Evolutionary conservation across 2,329 filamentous ascomycete genomes (phyloP).

Genomic region (Clonostachys byssicola): DNA sequence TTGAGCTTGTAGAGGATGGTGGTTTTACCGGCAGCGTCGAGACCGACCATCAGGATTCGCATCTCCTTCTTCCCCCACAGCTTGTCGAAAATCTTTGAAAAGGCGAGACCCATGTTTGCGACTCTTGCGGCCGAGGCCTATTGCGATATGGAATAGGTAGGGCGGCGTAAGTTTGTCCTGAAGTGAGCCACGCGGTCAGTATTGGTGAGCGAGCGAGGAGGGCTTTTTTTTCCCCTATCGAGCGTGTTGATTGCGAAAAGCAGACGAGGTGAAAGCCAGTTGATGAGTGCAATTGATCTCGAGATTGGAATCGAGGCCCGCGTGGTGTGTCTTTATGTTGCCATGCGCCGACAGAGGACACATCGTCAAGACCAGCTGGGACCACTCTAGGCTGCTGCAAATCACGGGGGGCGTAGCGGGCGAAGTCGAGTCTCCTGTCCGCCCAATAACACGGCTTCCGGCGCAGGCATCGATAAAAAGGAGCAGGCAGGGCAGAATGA

Average conservation of each 20-base stretch:
- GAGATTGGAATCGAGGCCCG: no score
- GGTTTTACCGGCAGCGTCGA: conserved; percentile 99
- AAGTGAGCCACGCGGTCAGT: conserved; percentile 17
- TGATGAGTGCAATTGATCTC: background rate
- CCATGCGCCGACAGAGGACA: conserved; percentile 3
- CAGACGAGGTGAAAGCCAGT: no score
- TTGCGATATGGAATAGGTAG: conserved; percentile 2
- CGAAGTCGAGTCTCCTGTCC: background rate
- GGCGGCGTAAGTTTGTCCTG: conserved; percentile 5
- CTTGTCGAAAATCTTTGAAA: conserved; percentile 94
- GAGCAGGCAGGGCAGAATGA: background rate
- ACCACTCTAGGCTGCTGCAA: conserved; percentile 3
- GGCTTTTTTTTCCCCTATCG: conserved; percentile 9
- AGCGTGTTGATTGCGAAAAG: background rate
- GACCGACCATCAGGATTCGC: conserved; percentile 99
- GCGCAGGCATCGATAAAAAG: background rate
- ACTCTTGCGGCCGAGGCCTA: conserved; percentile 27
- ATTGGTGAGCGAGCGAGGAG: conserved; percentile 8
- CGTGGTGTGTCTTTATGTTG: no score
- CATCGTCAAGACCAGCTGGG: conserved; percentile 1
- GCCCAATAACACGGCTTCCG: background rate
- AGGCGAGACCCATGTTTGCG: conserved; percentile 93
- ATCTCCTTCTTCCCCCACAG: conserved; percentile 99
- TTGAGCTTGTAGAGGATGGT: conserved; percentile 99
- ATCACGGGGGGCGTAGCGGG: background rate